phyloP scores from a whole-genome alignment of 2,329 filamentous ascomycete genomes.

The Fusarium nygamai region DNA sequence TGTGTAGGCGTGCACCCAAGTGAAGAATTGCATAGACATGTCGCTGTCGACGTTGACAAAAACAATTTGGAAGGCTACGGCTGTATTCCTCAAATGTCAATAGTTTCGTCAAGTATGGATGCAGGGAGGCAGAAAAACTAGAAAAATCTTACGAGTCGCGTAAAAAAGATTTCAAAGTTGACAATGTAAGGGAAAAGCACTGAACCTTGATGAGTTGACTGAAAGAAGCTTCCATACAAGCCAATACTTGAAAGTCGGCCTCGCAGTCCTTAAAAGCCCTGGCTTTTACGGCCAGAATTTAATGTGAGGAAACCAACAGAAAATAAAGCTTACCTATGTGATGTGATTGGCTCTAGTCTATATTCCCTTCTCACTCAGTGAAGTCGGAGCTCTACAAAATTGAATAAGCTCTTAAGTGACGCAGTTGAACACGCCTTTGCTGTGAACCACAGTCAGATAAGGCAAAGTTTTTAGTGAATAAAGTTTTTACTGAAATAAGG shows the following conservation, averaged over 20 bases:
- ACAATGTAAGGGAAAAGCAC: not conserved
- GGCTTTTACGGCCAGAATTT: not conserved
- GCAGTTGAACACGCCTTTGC: not conserved
- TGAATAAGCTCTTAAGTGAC: not conserved
- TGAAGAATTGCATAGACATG: not conserved
- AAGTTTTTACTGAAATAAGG: too few species aligned
- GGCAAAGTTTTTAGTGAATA: not conserved
- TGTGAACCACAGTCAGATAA: not conserved
- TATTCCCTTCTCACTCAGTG: too few species aligned
- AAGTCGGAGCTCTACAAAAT: not conserved
- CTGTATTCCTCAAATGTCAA: too few species aligned
- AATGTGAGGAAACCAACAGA: too few species aligned
- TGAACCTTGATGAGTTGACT: not conserved
- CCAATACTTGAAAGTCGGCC: rapidly evolving
- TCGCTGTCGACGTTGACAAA: too few species aligned
- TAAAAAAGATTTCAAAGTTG: too few species aligned
- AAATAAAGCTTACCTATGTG: too few species aligned
- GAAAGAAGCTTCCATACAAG: rapidly evolving
- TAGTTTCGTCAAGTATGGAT: too few species aligned
- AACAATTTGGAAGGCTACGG: too few species aligned
- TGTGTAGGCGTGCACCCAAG: not conserved
- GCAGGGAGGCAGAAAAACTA: too few species aligned
- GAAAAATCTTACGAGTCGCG: too few species aligned
- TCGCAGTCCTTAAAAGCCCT: rapidly evolving
- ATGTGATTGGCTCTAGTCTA: not conserved